Conservation (phyloP, 192 early-diverging fungal species). For the Coemansia guatemalensis region DNA sequence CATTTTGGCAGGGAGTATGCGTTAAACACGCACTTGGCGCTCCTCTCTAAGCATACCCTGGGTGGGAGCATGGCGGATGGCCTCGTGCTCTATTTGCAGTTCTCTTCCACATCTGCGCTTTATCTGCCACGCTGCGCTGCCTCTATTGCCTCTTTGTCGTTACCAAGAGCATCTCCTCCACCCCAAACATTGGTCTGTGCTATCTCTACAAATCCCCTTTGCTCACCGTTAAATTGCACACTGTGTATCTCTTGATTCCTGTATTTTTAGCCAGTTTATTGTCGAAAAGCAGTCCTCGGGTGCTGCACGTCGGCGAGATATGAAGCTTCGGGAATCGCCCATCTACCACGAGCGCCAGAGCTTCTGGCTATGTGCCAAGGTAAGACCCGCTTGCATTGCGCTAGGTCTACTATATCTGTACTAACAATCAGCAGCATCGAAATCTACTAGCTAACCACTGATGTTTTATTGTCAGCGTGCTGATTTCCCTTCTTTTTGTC, state of each 20-base stretch:
- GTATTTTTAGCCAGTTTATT: conserved; percentile 21
- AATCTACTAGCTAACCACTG: too few species aligned
- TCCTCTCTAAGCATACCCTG: too few species aligned
- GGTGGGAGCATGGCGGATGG: too few species aligned
- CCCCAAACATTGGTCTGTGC: too few species aligned
- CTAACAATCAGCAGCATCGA: neutral
- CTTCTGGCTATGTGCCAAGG: conserved; percentile 56
- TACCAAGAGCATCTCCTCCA: too few species aligned
- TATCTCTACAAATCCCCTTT: neutral
- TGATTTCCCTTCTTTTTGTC: neutral
- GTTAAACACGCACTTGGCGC: too few species aligned
- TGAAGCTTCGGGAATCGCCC: conserved; percentile 49
- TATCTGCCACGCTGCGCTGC: too few species aligned
- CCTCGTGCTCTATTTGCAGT: too few species aligned
- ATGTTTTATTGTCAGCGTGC: too few species aligned
- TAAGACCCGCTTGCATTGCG: conserved; percentile 12
- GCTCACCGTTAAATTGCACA: neutral
- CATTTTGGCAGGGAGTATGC: too few species aligned
- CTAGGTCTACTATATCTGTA: neutral
- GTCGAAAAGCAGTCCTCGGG: conserved; percentile 24
- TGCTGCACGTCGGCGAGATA: conserved; percentile 15
- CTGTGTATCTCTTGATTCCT: neutral
- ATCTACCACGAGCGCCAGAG: conserved; percentile 55
- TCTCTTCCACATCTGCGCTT: too few species aligned
- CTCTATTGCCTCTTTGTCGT: too few species aligned